A percentile compares a stretch with the other conserved stretches of the same genome.
phyloP scores from a whole-genome alignment of 164 flowering plant genomes.

The Litsea cubeba region DNA sequence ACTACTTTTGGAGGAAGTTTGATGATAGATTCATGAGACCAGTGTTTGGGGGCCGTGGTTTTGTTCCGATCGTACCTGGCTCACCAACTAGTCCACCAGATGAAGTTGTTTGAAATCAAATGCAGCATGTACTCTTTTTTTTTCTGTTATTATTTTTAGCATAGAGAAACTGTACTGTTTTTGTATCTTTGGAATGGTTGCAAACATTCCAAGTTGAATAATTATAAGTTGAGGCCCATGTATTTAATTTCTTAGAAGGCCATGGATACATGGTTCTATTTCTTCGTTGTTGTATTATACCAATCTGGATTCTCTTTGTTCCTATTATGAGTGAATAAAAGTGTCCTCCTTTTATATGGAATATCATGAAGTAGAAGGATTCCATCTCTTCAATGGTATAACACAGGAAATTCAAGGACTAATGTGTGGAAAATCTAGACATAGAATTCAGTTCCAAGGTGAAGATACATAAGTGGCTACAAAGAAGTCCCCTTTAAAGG shows the following conservation, averaged over 20 bases:
- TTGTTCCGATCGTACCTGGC: constrained; percentile 53
- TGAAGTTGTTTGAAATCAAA: neutral
- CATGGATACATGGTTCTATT: neutral
- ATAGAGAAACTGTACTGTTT: neutral
- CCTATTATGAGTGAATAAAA: neutral
- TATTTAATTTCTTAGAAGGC: neutral
- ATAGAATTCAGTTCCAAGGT: too few relatives aligned
- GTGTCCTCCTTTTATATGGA: neutral
- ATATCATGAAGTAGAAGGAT: too few relatives aligned
- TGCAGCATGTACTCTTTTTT: neutral
- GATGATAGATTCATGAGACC: constrained; percentile 81
- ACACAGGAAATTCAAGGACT: too few relatives aligned
- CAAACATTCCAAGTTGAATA: neutral
- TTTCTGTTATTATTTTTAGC: neutral
- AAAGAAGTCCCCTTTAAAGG: too few relatives aligned
- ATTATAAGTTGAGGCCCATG: neutral
- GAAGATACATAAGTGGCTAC: too few relatives aligned
- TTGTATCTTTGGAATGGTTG: neutral
- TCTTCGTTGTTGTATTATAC: neutral
- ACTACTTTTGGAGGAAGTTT: constrained; percentile 76
- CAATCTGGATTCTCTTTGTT: neutral
- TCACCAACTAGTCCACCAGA: constrained; percentile 39
- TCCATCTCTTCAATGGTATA: too few relatives aligned
- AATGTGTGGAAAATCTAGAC: too few relatives aligned
- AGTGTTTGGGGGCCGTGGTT: constrained; percentile 71